phyloP scores from a whole-genome alignment of 495 filamentous ascomycete species.

The Penicillium fimorum region DNA sequence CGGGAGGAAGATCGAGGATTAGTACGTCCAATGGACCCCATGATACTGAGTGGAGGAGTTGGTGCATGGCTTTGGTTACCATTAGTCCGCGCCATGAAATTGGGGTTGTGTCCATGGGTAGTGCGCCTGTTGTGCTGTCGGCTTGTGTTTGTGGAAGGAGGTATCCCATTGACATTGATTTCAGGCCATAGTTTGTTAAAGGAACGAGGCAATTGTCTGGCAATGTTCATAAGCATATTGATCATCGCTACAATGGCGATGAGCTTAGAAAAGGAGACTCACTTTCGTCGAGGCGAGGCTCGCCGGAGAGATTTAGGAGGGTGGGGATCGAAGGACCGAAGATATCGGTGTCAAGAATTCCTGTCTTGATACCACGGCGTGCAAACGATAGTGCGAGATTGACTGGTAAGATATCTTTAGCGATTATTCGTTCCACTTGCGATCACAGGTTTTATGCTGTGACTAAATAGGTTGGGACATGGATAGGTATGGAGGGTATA shows the following conservation, averaged over 20 bases:
- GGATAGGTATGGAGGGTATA: not conserved
- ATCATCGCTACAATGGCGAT: not conserved
- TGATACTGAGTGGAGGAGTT: constrained; percentile 88
- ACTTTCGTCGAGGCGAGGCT: constrained; percentile 68
- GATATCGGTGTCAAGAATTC: constrained; percentile 93
- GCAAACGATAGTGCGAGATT: constrained; percentile 88
- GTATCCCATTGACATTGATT: constrained; percentile 98
- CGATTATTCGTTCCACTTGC: not conserved
- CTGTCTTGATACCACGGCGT: constrained; percentile 71
- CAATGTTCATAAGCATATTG: constrained; percentile 1
- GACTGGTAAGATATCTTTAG: constrained; percentile 43
- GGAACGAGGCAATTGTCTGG: constrained; percentile 82
- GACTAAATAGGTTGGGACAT: not conserved
- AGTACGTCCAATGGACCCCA: constrained; percentile 85
- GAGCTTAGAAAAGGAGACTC: constrained; percentile 11
- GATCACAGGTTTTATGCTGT: not conserved
- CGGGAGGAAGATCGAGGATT: constrained; percentile 88
- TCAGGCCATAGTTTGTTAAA: constrained; percentile 90
- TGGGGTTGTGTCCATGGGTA: constrained; percentile 64
- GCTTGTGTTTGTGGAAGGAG: constrained; percentile 55
- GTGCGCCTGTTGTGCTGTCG: constrained; percentile 20
- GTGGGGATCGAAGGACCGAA: constrained; percentile 96
- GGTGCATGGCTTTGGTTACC: constrained; percentile 96
- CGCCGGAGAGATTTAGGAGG: constrained; percentile 72
- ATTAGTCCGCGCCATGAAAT: constrained; percentile 97